Evolutionary conservation across 2,329 filamentous ascomycete species (phyloP).

Genomic region (Simplicillium aogashimaense): DNA sequence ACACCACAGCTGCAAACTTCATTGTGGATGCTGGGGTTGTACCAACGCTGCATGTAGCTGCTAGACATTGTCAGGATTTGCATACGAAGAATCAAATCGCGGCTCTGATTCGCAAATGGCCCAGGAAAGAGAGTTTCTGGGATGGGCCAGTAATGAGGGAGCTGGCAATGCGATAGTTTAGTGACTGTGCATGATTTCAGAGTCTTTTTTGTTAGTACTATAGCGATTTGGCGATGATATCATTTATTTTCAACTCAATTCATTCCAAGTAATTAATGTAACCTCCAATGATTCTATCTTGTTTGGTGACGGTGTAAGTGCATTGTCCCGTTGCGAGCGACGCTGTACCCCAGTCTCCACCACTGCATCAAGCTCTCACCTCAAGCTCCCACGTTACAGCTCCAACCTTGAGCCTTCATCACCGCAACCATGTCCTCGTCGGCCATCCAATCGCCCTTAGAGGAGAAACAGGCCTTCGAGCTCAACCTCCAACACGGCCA

Average conservation of each 20-base stretch:
- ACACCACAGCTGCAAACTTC: constrained; percentile 1
- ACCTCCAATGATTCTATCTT: too few species aligned
- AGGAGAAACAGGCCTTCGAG: constrained; percentile 41
- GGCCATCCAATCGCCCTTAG: constrained; percentile 23
- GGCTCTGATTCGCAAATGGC: constrained; percentile 8
- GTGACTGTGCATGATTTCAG: too few species aligned
- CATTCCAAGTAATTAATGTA: too few species aligned
- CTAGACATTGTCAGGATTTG: constrained; percentile 5
- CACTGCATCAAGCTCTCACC: constrained; percentile 3
- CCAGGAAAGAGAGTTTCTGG: constrained; percentile 10
- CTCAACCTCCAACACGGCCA: constrained; percentile 64
- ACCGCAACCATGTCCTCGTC: constrained; percentile 17
- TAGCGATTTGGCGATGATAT: too few species aligned
- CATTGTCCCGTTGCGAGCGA: too few species aligned
- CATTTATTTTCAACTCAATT: too few species aligned
- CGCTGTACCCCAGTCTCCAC: too few species aligned
- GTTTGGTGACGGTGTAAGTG: too few species aligned
- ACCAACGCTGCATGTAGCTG: constrained; percentile 8
- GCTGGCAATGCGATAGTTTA: neutral
- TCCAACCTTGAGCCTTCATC: neutral
- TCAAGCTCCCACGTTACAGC: neutral
- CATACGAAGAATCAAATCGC: constrained; percentile 5
- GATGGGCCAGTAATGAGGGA: constrained; percentile 9
- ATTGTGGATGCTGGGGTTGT: constrained; percentile 10
- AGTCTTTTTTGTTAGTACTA: too few species aligned